These are phyloP conservation scores for Ramaria sp. DNA, from an alignment of 768 basidiomycete species.

Conservation along the genomic window DNA sequence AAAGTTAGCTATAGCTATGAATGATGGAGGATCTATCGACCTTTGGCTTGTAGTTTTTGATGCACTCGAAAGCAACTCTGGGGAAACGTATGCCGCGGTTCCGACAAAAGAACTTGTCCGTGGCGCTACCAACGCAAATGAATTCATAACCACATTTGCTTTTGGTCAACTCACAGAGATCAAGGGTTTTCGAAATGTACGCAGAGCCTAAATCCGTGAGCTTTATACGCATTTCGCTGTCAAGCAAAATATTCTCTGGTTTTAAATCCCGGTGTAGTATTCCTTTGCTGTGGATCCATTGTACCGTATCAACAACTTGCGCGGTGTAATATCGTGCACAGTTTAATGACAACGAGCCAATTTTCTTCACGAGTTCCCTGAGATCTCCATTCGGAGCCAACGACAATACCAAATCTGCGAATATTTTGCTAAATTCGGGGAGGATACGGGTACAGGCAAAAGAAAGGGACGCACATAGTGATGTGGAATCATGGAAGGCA, in stretches of 20 bases:
- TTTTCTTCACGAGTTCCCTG: constrained; percentile 10
- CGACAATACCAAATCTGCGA: constrained; percentile 9
- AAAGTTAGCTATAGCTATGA: background rate
- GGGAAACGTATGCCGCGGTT: constrained; percentile 36
- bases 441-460: background rate
- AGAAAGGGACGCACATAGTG: constrained; percentile 20
- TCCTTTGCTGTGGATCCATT: constrained; percentile 34
- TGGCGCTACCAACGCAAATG: background rate
- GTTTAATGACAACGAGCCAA: constrained; percentile 31
- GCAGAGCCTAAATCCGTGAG: constrained; percentile 41
- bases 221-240: constrained; percentile 33
- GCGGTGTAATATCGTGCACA: constrained; percentile 34
- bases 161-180: background rate
- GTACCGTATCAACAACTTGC: constrained; percentile 31
- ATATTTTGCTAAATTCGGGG: background rate
- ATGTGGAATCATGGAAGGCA: constrained; percentile 26
- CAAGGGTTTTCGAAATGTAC: constrained; percentile 9
- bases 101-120: constrained; percentile 34
- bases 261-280: constrained; percentile 31
- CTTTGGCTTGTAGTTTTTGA: constrained; percentile 26
- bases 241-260: constrained; percentile 30
- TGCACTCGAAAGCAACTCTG: constrained; percentile 28
- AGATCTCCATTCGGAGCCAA: constrained; percentile 13
- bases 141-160: background rate
- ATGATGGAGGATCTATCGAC: constrained; percentile 17